These are phyloP conservation scores for Barnettozyma siamensis DNA, from an alignment of 805 yeast genomes.

Conservation along the genomic window DNA sequence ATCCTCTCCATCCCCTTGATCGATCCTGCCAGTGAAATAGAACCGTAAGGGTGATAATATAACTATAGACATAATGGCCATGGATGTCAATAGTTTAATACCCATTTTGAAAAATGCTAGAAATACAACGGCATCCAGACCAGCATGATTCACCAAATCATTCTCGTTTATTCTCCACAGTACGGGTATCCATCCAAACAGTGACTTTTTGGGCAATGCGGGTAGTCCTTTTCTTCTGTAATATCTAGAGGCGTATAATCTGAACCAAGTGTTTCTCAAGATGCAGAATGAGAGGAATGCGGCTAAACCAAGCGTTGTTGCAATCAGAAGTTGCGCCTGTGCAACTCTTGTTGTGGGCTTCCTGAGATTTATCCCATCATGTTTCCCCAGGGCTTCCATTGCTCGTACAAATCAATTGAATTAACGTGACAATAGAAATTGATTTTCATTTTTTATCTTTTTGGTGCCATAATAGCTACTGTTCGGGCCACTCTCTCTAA, in stretches of 20 bases:
- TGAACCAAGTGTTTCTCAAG: slow-evolving; percentile 69
- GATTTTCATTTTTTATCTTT: background rate
- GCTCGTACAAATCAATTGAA: no score
- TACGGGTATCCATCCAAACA: slow-evolving; percentile 79
- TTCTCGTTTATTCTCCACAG: slow-evolving; percentile 61
- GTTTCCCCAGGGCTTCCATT: slow-evolving; percentile 1
- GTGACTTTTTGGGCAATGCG: slow-evolving; percentile 43
- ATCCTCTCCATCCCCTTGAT: slow-evolving; percentile 41
- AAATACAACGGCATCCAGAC: slow-evolving; percentile 90
- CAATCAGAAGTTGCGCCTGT: slow-evolving; percentile 70
- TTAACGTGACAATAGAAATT: no score
- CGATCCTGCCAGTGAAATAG: slow-evolving; percentile 76
- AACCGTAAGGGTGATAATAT: slow-evolving; percentile 82
- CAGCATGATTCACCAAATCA: slow-evolving; percentile 82
- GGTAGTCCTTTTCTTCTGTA: slow-evolving; percentile 50
- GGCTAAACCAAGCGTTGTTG: slow-evolving; percentile 57
- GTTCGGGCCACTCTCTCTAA: background rate
- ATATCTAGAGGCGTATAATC: slow-evolving; percentile 74
- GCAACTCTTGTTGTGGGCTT: slow-evolving; percentile 46
- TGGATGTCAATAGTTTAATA: slow-evolving; percentile 57
- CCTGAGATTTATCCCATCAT: slow-evolving; percentile 18
- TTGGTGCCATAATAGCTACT: background rate
- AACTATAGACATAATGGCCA: slow-evolving; percentile 63
- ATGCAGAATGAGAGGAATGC: slow-evolving; percentile 69
- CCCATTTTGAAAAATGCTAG: slow-evolving; percentile 87